Conservation (phyloP, 139 green algal genomes). For the Micractinium sp. region DNA sequence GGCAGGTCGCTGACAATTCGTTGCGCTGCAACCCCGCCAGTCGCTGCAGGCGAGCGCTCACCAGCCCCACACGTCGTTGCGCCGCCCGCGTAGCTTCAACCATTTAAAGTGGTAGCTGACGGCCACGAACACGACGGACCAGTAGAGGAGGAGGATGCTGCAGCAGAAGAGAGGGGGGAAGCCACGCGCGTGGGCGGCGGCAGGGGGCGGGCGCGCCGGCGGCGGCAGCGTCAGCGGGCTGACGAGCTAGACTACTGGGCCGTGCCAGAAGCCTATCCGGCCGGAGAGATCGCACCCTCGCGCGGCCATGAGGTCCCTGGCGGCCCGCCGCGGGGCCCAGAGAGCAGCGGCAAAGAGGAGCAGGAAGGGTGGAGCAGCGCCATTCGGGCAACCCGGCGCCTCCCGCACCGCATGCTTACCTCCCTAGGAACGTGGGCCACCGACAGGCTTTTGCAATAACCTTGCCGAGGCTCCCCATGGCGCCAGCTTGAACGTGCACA, state of each 20-base stretch:
- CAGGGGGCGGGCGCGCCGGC: not conserved
- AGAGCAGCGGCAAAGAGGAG: not conserved
- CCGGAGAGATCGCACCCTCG: not conserved
- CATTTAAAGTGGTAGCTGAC: slow-evolving; percentile 57
- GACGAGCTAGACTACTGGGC: not conserved
- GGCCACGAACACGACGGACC: slow-evolving; percentile 57
- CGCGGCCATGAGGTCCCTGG: not conserved
- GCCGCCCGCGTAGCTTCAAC: slow-evolving; percentile 50
- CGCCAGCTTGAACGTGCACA: not conserved
- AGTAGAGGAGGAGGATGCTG: slow-evolving; percentile 64
- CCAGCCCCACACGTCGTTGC: slow-evolving; percentile 74
- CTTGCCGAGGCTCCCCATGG: not conserved
- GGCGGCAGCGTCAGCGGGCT: no score
- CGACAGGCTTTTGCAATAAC: slow-evolving; percentile 8
- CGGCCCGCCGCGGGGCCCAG: not conserved
- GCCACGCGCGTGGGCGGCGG: not conserved
- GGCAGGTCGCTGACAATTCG: not conserved
- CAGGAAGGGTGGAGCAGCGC: not conserved
- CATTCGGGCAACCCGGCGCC: no score
- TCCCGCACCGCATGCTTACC: no score
- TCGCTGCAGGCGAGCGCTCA: slow-evolving; percentile 13
- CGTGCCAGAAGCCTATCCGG: not conserved
- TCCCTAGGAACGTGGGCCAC: slow-evolving; percentile 46
- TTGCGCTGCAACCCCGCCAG: no score
- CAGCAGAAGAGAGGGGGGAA: not conserved